Evolutionary conservation across 352 stramenopile genomes (phyloP).

Genomic region (Phytophthora tentaculata): DNA sequence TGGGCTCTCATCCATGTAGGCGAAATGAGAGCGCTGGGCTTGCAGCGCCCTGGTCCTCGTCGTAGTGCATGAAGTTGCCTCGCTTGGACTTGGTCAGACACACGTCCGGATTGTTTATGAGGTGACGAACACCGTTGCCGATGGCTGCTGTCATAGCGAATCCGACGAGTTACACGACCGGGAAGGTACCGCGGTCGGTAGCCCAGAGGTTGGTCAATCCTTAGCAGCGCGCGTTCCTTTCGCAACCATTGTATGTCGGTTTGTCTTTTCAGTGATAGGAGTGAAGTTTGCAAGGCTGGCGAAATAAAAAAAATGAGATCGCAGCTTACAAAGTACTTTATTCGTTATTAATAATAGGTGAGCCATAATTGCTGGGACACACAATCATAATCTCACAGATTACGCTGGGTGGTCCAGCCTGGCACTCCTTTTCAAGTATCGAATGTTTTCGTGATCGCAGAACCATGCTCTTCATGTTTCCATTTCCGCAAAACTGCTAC

Average conservation of each 20-base stretch:
- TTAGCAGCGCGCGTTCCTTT: slow-evolving; percentile 38
- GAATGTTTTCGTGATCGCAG: no score
- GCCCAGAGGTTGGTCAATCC: slow-evolving; percentile 53
- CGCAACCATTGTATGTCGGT: slow-evolving; percentile 6
- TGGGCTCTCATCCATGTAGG: slow-evolving; percentile 56
- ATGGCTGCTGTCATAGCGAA: slow-evolving; percentile 22
- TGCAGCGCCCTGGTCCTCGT: slow-evolving; percentile 38
- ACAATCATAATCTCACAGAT: not conserved
- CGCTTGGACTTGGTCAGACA: slow-evolving; percentile 53
- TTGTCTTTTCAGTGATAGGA: not conserved
- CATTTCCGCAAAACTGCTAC: slow-evolving; percentile 18
- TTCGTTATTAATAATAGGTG: no score
- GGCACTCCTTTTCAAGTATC: no score
- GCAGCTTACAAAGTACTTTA: no score
- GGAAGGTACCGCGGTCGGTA: slow-evolving; percentile 52
- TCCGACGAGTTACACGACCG: slow-evolving; percentile 27
- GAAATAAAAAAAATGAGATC: no score
- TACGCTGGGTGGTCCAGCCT: no score
- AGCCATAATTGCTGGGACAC: not conserved
- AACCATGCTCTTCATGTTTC: not conserved
- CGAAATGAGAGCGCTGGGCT: slow-evolving; percentile 49
- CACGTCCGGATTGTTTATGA: slow-evolving; percentile 48
- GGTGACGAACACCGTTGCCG: slow-evolving; percentile 27
- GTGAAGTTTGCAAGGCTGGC: slow-evolving; percentile 1
- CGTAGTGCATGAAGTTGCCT: slow-evolving; percentile 49